Conservation (phyloP, 2,329 filamentous ascomycete genomes). For the Lachnellula hyalina region DNA sequence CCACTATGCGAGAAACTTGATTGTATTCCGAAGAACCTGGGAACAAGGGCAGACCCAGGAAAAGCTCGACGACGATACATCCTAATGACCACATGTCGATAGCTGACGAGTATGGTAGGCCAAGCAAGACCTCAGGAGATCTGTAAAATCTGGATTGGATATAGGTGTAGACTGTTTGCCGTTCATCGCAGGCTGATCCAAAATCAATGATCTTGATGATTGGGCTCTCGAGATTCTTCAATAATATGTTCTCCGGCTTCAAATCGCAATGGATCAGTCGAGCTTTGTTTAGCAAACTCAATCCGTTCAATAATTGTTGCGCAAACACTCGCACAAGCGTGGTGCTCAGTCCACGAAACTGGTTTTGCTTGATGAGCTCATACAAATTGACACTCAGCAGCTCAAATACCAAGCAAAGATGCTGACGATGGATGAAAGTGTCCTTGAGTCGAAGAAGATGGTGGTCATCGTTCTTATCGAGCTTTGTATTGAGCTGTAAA, state of each 20-base stretch:
- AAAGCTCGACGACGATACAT: conserved; percentile 96
- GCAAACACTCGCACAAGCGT: conserved; percentile 96
- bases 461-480: conserved; percentile 98
- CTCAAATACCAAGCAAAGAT: conserved; percentile 95
- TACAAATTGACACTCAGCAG: conserved; percentile 95
- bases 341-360: conserved; percentile 94
- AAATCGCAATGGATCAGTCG: conserved; percentile 96
- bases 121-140: conserved; percentile 92
- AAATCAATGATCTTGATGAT: conserved; percentile 99
- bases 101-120: conserved; percentile 92
- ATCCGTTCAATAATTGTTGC: conserved; percentile 88
- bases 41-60: conserved; percentile 89
- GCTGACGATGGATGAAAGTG: conserved; percentile 95
- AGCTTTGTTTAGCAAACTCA: conserved; percentile 91
- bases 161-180: conserved; percentile 98
- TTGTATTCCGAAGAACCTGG: conserved; percentile 98
- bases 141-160: conserved; percentile 98
- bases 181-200: conserved; percentile 94
- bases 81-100: conserved; percentile 99
- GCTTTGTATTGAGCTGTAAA: conserved; percentile 83
- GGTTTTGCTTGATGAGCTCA: conserved; percentile 98
- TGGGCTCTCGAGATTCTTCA: conserved; percentile 97
- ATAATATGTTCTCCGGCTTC: conserved; percentile 94
- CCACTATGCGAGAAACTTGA: conserved; percentile 91
- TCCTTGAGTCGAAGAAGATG: conserved; percentile 92